These are phyloP conservation scores for Cocos nucifera DNA, from an alignment of 176 grass and related monocot species.

Conservation along the genomic window DNA sequence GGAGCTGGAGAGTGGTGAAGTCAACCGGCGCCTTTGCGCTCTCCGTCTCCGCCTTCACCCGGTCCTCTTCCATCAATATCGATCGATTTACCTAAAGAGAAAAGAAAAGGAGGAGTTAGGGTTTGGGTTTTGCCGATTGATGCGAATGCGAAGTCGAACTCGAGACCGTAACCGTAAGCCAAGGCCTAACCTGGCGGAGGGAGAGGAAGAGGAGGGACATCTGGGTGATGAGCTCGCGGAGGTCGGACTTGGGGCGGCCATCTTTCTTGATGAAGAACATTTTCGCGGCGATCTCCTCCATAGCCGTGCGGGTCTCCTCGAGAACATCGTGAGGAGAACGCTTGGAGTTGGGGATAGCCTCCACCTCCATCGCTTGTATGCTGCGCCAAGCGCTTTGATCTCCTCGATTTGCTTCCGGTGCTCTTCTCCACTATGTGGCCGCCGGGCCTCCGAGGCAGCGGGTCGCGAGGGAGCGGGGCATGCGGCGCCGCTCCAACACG, in stretches of 20 bases:
- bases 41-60: slow-evolving; percentile 68
- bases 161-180: too few relatives aligned
- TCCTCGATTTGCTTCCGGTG: too few relatives aligned
- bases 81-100: slow-evolving; percentile 59
- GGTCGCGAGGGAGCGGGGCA: too few relatives aligned
- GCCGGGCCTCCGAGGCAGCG: too few relatives aligned
- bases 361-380: slow-evolving; percentile 58
- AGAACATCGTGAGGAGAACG: slow-evolving; percentile 46
- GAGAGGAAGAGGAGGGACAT: slow-evolving; percentile 90
- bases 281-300: slow-evolving; percentile 66
- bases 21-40: slow-evolving; percentile 84
- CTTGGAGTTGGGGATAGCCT: neutral
- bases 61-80: slow-evolving; percentile 91
- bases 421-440: too few relatives aligned
- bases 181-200: slow-evolving; percentile 46
- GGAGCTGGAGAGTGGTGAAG: slow-evolving; percentile 75
- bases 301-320: slow-evolving; percentile 51
- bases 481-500: too few relatives aligned
- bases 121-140: slow-evolving; percentile 19
- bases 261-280: slow-evolving; percentile 79
- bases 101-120: slow-evolving; percentile 16
- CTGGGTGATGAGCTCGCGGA: slow-evolving; percentile 77
- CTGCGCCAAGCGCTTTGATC: slow-evolving; percentile 3
- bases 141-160: too few relatives aligned
- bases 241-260: slow-evolving; percentile 58